A percentile compares a stretch with the other conserved stretches of the same genome.
phyloP scores from a whole-genome alignment of 2,329 filamentous ascomycete species.

The Aurifilum marmelostoma region DNA sequence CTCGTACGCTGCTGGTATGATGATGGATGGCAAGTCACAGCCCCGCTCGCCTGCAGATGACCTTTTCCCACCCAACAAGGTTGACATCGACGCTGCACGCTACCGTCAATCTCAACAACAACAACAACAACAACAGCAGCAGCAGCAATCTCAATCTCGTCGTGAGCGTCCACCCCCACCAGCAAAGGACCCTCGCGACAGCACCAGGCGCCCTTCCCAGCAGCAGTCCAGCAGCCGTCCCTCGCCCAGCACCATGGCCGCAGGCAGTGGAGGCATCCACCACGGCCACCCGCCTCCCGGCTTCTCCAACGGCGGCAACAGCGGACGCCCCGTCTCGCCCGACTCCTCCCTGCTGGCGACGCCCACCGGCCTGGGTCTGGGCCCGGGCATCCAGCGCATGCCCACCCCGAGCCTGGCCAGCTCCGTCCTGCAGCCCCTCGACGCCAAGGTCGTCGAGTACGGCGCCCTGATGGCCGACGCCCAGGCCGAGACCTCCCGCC shows the following conservation, averaged over 20 bases:
- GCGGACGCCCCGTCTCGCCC: conserved; percentile 4
- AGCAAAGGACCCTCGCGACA: conserved; percentile 15
- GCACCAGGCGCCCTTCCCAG: neutral
- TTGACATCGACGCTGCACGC: conserved; percentile 28
- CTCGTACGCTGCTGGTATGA: neutral
- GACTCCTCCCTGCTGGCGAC: conserved; percentile 2
- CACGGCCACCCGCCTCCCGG: conserved; percentile 1
- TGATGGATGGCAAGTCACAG: neutral
- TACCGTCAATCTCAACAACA: conserved; percentile 27
- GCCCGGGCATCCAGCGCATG: conserved; percentile 44
- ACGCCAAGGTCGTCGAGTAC: conserved; percentile 50
- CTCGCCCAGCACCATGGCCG: neutral
- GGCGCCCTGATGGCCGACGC: conserved; percentile 46
- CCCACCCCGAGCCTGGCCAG: conserved; percentile 48
- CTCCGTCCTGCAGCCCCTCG: conserved; percentile 49
- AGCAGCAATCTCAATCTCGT: conserved; percentile 3
- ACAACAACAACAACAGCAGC: conserved; percentile 8
- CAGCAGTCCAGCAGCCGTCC: neutral
- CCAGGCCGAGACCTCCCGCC: conserved; percentile 45
- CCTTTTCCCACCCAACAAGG: conserved; percentile 26
- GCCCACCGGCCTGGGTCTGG: conserved; percentile 14
- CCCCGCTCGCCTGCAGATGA: conserved; percentile 25
- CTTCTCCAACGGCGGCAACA: conserved; percentile 1
- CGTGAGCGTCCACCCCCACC: conserved; percentile 14
- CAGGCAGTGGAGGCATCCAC: neutral